Evolutionary conservation across 768 basidiomycete genomes (phyloP).

Genomic region (Leccinum uliginosum): DNA sequence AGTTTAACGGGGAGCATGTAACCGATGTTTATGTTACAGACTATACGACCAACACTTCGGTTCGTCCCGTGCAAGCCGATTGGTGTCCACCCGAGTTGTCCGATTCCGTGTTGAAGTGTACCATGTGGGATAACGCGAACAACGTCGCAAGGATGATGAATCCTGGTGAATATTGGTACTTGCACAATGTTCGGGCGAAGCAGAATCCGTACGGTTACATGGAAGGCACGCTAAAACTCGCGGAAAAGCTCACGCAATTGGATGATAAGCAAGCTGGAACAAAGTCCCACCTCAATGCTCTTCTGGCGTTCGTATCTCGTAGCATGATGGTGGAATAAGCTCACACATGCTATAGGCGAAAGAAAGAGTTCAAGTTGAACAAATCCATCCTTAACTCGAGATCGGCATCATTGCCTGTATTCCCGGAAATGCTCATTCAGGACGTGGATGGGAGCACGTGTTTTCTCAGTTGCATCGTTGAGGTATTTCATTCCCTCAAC

Average conservation of each 20-base stretch:
- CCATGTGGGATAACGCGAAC: slow-evolving; percentile 55
- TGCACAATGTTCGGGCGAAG: slow-evolving; percentile 50
- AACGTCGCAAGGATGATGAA: slow-evolving; percentile 40
- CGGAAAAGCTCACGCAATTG: slow-evolving; percentile 41
- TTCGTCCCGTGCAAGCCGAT: slow-evolving; percentile 31
- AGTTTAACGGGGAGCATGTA: slow-evolving; percentile 32
- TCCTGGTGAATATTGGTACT: slow-evolving; percentile 46
- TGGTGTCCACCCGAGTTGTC: slow-evolving; percentile 48
- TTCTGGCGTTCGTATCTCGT: slow-evolving; percentile 45
- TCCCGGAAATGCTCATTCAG: slow-evolving; percentile 44
- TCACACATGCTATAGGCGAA: slow-evolving; percentile 40
- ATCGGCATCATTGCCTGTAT: slow-evolving; percentile 27
- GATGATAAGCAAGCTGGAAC: slow-evolving; percentile 35
- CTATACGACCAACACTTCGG: slow-evolving; percentile 45
- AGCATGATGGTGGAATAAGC: neutral
- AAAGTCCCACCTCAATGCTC: slow-evolving; percentile 38
- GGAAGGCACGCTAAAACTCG: slow-evolving; percentile 50
- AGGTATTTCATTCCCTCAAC: slow-evolving; percentile 36
- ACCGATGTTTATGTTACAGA: slow-evolving; percentile 62
- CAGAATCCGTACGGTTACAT: slow-evolving; percentile 35
- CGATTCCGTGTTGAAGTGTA: slow-evolving; percentile 46
- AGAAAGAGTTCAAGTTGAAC: slow-evolving; percentile 35
- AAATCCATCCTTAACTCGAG: slow-evolving; percentile 16
- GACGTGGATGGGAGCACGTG: slow-evolving; percentile 38
- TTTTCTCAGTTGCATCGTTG: slow-evolving; percentile 54